phyloP scores from a whole-genome alignment of 2,329 filamentous ascomycete species.

The Trichoderma gracile region DNA sequence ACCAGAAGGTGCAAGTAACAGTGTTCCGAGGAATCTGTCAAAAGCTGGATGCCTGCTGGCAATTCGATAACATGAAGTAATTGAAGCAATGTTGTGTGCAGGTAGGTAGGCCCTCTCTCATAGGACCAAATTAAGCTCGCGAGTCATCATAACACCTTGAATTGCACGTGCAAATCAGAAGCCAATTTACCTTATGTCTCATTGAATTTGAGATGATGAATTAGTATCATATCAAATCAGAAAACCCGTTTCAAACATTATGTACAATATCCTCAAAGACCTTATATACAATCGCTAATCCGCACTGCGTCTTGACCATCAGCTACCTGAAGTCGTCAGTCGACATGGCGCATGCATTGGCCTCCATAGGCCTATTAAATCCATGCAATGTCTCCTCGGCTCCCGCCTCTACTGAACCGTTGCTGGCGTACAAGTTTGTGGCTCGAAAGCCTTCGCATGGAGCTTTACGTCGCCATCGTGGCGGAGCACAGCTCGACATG shows the following conservation, averaged over 20 bases:
- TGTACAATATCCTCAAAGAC: not conserved
- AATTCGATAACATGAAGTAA: too few species aligned
- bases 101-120: too few species aligned
- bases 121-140: too few species aligned
- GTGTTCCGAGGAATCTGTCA: too few species aligned
- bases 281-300: constrained; percentile 13
- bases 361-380: constrained; percentile 8
- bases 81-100: too few species aligned
- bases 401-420: not conserved
- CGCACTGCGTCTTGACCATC: not conserved
- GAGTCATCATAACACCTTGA: too few species aligned
- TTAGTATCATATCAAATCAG: too few species aligned
- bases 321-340: not conserved
- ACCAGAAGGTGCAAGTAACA: too few species aligned
- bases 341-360: not conserved
- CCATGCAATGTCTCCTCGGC: not conserved
- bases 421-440: not conserved
- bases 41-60: too few species aligned
- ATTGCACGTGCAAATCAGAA: too few species aligned
- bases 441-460: not conserved
- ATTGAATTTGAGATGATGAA: too few species aligned
- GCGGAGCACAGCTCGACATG: constrained; percentile 5
- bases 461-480: constrained; percentile 15
- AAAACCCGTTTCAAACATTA: not conserved
- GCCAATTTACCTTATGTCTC: too few species aligned